These are phyloP conservation scores for Edaphochlamys debaryana DNA, from an alignment of 139 green algal genomes.

Conservation along the genomic window DNA sequence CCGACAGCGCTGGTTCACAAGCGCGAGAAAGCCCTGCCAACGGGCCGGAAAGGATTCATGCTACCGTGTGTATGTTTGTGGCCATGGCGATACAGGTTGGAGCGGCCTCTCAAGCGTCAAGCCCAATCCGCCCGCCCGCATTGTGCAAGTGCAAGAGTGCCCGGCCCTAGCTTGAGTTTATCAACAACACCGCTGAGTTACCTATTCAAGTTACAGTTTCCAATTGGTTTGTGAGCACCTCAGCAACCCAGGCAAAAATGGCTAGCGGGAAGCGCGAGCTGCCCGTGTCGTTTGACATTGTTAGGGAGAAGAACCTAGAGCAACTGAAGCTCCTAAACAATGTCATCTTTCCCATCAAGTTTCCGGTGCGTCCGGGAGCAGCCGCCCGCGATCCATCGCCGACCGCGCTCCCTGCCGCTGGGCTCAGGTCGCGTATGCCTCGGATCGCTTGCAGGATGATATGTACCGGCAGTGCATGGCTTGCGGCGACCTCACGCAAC, in stretches of 20 bases:
- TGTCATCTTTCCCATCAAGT: conserved; percentile 87
- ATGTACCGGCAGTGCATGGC: conserved; percentile 61
- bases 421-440: too few species aligned
- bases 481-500: conserved; percentile 54
- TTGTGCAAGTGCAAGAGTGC: too few species aligned
- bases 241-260: not conserved
- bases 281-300: conserved; percentile 57
- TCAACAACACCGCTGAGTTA: not conserved
- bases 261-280: conserved; percentile 35
- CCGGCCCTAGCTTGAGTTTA: too few species aligned
- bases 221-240: not conserved
- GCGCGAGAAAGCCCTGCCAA: too few species aligned
- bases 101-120: too few species aligned
- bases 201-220: not conserved
- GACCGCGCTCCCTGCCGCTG: too few species aligned
- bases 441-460: conserved; percentile 61
- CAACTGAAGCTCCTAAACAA: conserved; percentile 80
- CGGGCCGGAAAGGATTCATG: too few species aligned
- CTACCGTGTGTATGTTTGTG: too few species aligned
- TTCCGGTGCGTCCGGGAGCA: conserved; percentile 56
- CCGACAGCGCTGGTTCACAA: too few species aligned
- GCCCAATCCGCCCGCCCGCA: too few species aligned
- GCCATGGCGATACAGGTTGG: too few species aligned
- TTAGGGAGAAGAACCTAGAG: conserved; percentile 72
- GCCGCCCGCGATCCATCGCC: not conserved